Percentiles rank a stretch among this genome's conserved stretches.
Evolutionary conservation across 352 stramenopile genomes (phyloP).

Genomic region (Phytophthora foliorum): DNA sequence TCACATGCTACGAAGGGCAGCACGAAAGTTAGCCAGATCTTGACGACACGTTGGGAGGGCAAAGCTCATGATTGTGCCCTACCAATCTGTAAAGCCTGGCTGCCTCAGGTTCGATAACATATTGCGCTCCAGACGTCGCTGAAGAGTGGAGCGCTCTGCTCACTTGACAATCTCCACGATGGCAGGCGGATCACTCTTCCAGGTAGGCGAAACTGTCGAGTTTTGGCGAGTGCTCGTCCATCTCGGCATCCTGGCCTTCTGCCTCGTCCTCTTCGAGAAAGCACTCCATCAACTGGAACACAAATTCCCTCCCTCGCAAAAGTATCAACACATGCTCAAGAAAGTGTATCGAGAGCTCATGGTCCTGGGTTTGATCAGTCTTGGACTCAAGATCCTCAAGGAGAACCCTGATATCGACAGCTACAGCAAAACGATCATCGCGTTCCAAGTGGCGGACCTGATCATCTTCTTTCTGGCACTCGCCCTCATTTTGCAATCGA

Average conservation of each 20-base stretch:
- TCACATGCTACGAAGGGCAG: background rate
- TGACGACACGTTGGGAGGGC: background rate
- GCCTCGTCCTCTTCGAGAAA: conserved; percentile 53
- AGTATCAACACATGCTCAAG: conserved; percentile 74
- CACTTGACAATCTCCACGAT: conserved; percentile 30
- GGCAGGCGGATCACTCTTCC: conserved; percentile 51
- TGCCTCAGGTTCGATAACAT: background rate
- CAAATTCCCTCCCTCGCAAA: conserved; percentile 53
- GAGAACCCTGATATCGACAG: conserved; percentile 40
- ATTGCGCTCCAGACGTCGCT: background rate
- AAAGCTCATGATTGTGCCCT: background rate
- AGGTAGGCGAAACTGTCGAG: conserved; percentile 61
- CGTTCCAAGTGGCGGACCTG: conserved; percentile 62
- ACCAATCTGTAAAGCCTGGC: conserved; percentile 2
- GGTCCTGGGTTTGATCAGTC: conserved; percentile 61
- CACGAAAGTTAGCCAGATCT: background rate
- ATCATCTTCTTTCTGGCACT: conserved; percentile 63
- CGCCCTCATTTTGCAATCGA: conserved; percentile 55
- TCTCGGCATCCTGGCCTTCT: conserved; percentile 53
- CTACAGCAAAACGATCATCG: conserved; percentile 47
- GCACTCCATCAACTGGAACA: conserved; percentile 51
- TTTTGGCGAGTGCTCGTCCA: conserved; percentile 57
- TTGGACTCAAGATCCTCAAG: conserved; percentile 60
- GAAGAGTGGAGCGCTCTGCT: background rate
- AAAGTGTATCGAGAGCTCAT: conserved; percentile 71